Evolutionary conservation across 805 yeast species (phyloP), one percentile per base, ranked within the genome.

Genomic region (Zygosaccharomyces kombuchaensis): DNA sequence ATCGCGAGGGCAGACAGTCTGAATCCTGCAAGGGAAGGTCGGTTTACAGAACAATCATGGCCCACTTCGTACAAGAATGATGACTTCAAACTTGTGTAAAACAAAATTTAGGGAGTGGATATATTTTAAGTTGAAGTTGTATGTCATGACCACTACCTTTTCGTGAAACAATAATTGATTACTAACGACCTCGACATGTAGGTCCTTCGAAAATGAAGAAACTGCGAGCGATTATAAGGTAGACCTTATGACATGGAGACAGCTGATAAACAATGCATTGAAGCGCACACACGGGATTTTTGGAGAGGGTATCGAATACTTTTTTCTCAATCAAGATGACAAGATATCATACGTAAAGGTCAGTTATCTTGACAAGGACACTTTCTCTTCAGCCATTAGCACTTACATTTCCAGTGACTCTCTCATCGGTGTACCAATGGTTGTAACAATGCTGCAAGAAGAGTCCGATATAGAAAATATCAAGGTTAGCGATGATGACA

Each of bases 191-290:
- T 14, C 25, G 38, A 16, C 10, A 25, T 37, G 30, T 23, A 59
- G 62, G 35, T 55, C 65, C 12, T 51, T 66, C 6, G 57, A 53
- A 23, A 45, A 56, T 44, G 37, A 43, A 1, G 51, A 53, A 2
- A 34, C 42, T 10, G 65, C 62, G 36, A 19, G 45, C 3, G 59
- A 58, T 25, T 29, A 46, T 5, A 45, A 27, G 14, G 38, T 69
- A 2, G 73, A 71, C 45, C 48, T 55, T 9, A 62, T 68, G 36
- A 65, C 74, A 2, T 72, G 76, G 77, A 65, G 58, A 21, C 65
- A 67, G 22, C 61, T 66, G 58, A 49, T 71, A 4, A 56, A 56
- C 19, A 57, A 54, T 31, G 69, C 75, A 0, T 47, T 72, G 19
- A 59, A 52, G 23, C 59, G 63, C 16, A 60, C 67, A 5, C 72